Conservation (phyloP, 371 early-diverging fungal genomes). For the Dichotomocladium elegans region DNA sequence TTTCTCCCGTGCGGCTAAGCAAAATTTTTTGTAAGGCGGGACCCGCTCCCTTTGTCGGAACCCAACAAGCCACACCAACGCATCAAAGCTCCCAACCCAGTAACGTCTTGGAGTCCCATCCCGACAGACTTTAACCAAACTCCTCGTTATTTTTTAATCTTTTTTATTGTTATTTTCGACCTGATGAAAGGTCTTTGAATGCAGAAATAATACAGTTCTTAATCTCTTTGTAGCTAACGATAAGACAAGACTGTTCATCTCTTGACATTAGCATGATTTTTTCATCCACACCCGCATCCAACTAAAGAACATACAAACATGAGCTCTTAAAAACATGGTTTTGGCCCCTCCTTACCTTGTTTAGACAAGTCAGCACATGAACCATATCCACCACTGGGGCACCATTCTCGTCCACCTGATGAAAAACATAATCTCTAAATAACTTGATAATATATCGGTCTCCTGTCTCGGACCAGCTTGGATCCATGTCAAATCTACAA, state of each 20-base stretch:
- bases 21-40: no score
- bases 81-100: no score
- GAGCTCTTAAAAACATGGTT: no score
- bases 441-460: slow-evolving; percentile 93
- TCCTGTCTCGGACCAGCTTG: slow-evolving; percentile 95
- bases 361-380: slow-evolving; percentile 91
- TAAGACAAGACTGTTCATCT: slow-evolving; percentile 92
- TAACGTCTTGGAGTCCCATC: no score
- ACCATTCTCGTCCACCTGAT: slow-evolving; percentile 88
- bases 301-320: no score
- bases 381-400: slow-evolving; percentile 85
- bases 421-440: slow-evolving; percentile 95
- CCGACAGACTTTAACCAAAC: no score
- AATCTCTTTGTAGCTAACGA: slow-evolving; percentile 88
- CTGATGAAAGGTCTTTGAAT: slow-evolving; percentile 65
- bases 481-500: slow-evolving; percentile 77
- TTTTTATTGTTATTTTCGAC: slow-evolving; percentile 15
- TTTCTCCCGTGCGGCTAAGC: no score
- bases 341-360: slow-evolving; percentile 82
- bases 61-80: no score
- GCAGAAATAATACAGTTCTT: slow-evolving; percentile 83
- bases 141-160: slow-evolving; percentile 2
- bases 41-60: no score
- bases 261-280: slow-evolving; percentile 88
- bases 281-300: slow-evolving; percentile 92